These are phyloP conservation scores for Phlebopus sp. DNA, from an alignment of 1,284 basidiomycete genomes.

Conservation along the genomic window DNA sequence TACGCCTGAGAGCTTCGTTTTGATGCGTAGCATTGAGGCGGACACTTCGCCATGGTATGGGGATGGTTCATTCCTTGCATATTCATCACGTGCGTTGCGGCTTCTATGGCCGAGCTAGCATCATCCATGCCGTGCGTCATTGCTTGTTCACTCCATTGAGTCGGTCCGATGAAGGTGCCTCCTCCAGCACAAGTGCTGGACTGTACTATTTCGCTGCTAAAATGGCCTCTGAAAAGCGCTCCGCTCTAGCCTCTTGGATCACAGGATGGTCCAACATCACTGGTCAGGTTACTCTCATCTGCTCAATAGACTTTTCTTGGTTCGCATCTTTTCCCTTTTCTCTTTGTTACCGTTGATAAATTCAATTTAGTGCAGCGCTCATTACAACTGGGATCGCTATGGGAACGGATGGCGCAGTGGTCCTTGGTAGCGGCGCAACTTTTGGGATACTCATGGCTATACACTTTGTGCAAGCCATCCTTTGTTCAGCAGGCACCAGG, in stretches of 20 bases:
- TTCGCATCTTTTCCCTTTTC: conserved; percentile 16
- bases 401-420: conserved; percentile 46
- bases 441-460: conserved; percentile 62
- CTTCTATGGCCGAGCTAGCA: conserved; percentile 65
- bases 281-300: conserved; percentile 56
- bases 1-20: background rate
- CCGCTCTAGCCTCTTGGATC: conserved; percentile 66
- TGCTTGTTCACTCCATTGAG: background rate
- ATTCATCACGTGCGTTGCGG: conserved; percentile 60
- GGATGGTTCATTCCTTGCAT: conserved; percentile 70
- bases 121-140: conserved; percentile 68
- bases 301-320: conserved; percentile 70
- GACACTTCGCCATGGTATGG: conserved; percentile 71
- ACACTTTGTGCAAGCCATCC: conserved; percentile 56
- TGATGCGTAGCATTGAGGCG: conserved; percentile 37
- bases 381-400: conserved; percentile 66
- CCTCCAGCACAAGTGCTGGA: conserved; percentile 58
- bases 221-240: conserved; percentile 52
- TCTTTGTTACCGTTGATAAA: background rate
- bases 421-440: conserved; percentile 52
- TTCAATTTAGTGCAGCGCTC: conserved; percentile 50
- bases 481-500: conserved; percentile 65
- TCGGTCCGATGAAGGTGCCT: background rate
- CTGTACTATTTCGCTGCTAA: conserved; percentile 71
- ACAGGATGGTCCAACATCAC: conserved; percentile 59